Base-by-base conservation (phyloP, 2,329 filamentous ascomycete genomes). In the Zelopaecilomyces penicillatus region DNA sequence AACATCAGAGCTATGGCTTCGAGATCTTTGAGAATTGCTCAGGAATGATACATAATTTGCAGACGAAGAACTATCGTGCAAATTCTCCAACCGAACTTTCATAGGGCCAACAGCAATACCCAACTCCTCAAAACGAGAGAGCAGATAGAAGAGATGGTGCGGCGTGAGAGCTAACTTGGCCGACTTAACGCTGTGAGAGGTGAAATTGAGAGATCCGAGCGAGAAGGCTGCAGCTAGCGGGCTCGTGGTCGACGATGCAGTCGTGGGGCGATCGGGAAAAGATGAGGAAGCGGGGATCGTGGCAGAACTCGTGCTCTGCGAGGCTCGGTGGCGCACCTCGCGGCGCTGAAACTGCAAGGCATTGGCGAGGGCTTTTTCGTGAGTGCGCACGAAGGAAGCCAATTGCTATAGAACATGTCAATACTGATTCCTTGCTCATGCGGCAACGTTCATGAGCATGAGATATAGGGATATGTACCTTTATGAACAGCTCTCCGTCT, bases 11-110 rank as follows among this genome's bases (percentile, higher is more conserved):
- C 82, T 77, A 50, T 82, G 82, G 51, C 85, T 85, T 63, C 87
- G 86, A 50, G 86, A 83, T 48, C 86, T 81, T 57, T 91, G 86
- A 27, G 65, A 64, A 57, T 88, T 85, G 60, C 85, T 84, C 50
- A 96, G 76, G 63, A 98, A 98, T 4, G 93, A 97, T 41, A 97
- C 89, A 71, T 97, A 97, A 67, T 93, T 94, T 56, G 86, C 83
- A 26, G 89, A 86, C 5, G 87, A 84, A 3, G 83, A 82, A 56
- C 88, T 88, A 57, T 89, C 86, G 64, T 95, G 88, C 38, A 98
- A 81, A 62, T 95, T 96, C 67, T 98, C 93, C 54, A 97, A 71
- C 31, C 93, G 85, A 49, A 98, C 82, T 60, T 93, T 96, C 90
- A 96, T 95, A 30, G 91, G 89, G 4, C 93, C 93, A 51, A 97